Percentiles rank a stretch among this genome's conserved stretches.
Evolutionary conservation across 768 basidiomycete genomes (phyloP).

Genomic region (Tylopilus felleus): DNA sequence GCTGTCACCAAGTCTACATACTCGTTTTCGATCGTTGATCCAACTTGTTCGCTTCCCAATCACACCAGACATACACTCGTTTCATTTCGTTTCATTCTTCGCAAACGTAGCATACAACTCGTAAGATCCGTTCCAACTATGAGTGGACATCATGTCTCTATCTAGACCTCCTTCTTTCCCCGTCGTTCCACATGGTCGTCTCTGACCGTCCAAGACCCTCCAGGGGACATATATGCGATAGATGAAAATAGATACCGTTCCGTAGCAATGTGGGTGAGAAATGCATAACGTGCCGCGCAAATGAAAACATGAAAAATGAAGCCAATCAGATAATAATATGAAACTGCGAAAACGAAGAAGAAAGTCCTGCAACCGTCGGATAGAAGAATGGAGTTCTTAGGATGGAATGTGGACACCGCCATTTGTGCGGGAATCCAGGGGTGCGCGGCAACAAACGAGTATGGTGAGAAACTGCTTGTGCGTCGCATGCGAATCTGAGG

Average conservation of each 20-base stretch:
- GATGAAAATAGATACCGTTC: slow-evolving; percentile 32
- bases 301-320: slow-evolving; percentile 18
- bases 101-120: slow-evolving; percentile 23
- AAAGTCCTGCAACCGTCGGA: slow-evolving; percentile 8
- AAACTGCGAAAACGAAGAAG: slow-evolving; percentile 16
- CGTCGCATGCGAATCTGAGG: slow-evolving; percentile 22
- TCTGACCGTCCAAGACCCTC: slow-evolving; percentile 20
- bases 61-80: slow-evolving; percentile 13
- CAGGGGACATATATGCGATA: slow-evolving; percentile 23
- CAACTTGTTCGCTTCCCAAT: slow-evolving; percentile 1
- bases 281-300: slow-evolving; percentile 28
- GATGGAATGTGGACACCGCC: slow-evolving; percentile 9
- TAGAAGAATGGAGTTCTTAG: slow-evolving; percentile 2
- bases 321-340: slow-evolving; percentile 30
- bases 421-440: slow-evolving; percentile 20
- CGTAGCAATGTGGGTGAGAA: slow-evolving; percentile 28
- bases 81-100: slow-evolving; percentile 50
- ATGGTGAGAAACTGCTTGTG: slow-evolving; percentile 14
- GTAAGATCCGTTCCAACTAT: slow-evolving; percentile 19
- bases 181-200: slow-evolving; percentile 10
- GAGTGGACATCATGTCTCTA: slow-evolving; percentile 9
- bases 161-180: slow-evolving; percentile 13
- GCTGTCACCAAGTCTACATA: neutral
- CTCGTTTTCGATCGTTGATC: neutral
- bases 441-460: slow-evolving; percentile 12